Conservation (phyloP, 805 yeast genomes). For the Nakazawaea siamensis region DNA sequence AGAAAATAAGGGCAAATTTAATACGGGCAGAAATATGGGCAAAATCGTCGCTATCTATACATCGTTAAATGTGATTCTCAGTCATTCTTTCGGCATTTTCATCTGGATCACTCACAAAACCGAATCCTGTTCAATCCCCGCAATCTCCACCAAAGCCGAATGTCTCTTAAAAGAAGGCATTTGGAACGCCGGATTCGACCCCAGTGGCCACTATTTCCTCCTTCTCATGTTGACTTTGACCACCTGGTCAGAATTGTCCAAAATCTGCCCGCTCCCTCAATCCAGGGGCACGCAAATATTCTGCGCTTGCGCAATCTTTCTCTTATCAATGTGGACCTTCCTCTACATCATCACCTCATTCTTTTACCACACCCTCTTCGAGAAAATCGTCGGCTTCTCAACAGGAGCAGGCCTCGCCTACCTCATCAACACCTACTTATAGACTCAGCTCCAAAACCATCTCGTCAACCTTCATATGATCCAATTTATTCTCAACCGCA, state of each 20-base stretch:
- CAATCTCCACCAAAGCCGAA: not conserved
- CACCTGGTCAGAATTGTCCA: not conserved
- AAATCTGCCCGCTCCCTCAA: too few relatives aligned
- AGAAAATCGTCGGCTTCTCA: slow-evolving; percentile 34
- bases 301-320: slow-evolving; percentile 1
- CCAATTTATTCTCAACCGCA: slow-evolving; percentile 1
- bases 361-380: slow-evolving; percentile 40
- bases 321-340: slow-evolving; percentile 27
- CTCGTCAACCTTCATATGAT: slow-evolving; percentile 1
- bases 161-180: slow-evolving; percentile 17
- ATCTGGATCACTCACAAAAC: slow-evolving; percentile 1
- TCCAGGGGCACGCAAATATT: too few relatives aligned
- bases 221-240: slow-evolving; percentile 33
- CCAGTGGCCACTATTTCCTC: slow-evolving; percentile 45
- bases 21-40: too few relatives aligned
- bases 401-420: slow-evolving; percentile 28
- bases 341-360: slow-evolving; percentile 35
- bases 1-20: too few relatives aligned
- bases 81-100: slow-evolving; percentile 5
- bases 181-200: slow-evolving; percentile 46
- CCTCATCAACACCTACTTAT: slow-evolving; percentile 1
- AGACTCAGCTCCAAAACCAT: slow-evolving; percentile 4
- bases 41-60: not conserved
- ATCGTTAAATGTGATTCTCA: slow-evolving; percentile 3
- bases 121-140: slow-evolving; percentile 2